Conservation (phyloP, 2,329 filamentous ascomycete genomes). For the Bertia moriformis region DNA sequence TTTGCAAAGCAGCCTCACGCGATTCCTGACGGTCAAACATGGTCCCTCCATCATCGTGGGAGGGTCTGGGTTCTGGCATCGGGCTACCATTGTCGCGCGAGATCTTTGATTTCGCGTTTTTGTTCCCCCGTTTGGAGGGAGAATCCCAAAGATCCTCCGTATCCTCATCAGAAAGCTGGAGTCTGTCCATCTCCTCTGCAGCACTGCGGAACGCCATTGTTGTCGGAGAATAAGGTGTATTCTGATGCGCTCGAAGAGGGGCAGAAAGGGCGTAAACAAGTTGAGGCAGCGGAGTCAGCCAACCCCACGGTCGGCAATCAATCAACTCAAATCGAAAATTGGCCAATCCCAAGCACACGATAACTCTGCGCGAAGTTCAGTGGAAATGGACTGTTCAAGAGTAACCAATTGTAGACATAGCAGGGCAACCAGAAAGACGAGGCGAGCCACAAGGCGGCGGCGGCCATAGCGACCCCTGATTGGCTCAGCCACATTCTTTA, state of each 20-base stretch:
- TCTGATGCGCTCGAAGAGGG: too few relatives aligned
- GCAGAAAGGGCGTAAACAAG: too few relatives aligned
- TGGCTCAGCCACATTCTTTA: conserved; percentile 1
- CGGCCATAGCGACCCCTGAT: too few relatives aligned
- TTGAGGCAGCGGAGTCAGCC: too few relatives aligned
- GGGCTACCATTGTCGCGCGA: neutral
- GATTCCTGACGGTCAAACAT: conserved; percentile 49
- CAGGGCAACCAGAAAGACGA: neutral
- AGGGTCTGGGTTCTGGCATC: neutral
- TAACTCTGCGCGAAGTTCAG: too few relatives aligned
- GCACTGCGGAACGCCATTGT: neutral
- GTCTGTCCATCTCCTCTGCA: conserved; percentile 1
- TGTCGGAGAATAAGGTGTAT: too few relatives aligned
- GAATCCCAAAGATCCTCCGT: conserved; percentile 1
- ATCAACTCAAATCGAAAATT: too few relatives aligned
- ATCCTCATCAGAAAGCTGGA: neutral
- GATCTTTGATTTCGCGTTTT: neutral
- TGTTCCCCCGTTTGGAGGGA: neutral
- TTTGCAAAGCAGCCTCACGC: conserved; percentile 60
- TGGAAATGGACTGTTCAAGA: too few relatives aligned
- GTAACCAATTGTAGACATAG: neutral
- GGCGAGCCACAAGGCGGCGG: too few relatives aligned
- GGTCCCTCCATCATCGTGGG: conserved; percentile 10
- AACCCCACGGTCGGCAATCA: too few relatives aligned
- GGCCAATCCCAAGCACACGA: too few relatives aligned